Base-by-base conservation (phyloP, 768 basidiomycete genomes). In the Sporobolomyces pararoseus region DNA sequence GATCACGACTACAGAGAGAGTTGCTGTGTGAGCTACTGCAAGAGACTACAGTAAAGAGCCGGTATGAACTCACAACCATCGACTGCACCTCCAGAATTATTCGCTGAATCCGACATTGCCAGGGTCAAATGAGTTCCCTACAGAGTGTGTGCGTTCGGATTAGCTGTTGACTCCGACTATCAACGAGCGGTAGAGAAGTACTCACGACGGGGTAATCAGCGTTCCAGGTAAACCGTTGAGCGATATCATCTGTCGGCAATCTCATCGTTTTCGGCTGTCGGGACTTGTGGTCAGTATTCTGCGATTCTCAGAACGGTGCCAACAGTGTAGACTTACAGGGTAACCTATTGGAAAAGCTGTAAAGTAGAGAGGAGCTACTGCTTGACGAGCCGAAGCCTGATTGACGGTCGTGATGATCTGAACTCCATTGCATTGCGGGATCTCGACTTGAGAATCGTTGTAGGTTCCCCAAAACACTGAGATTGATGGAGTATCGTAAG, bases 21-120 rank as follows among this genome's bases (percentile, higher is more conserved):
- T 9, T 19, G 6, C 16, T n/a, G 7, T 7, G 39, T 34, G 0
- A 14, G 19, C 27, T 10, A 25, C 31, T 27, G 16, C n/a, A n/a
- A n/a, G n/a, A n/a, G n/a, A n/a, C n/a, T n/a, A n/a, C n/a, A n/a
- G 31, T 2, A 12, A 19, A 1, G n/a, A 49, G 42, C 6, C 10
- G 34, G n/a, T 17, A n/a, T 13, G 16, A 9, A 68, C 71, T 47
- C 55, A 69, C 72, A 73, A 19, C 62, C 55, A 12, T 23, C 50
- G 21, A 70, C 65, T 1, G 61, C n/a, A 14, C 72, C 72, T 0
- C 72, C 72, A 13, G 60, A 59, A 51, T 66, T 66, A 17, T 63
- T 68, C 0, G 55, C 68, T 19, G 68, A 63, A 51, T 73, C 72
- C 23, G 68, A 46, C 72, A 73, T 73, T 14, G 62, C 62, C 16